Conservation (phyloP, 2,329 filamentous ascomycete species). For the Pestalotiopsis fici region DNA sequence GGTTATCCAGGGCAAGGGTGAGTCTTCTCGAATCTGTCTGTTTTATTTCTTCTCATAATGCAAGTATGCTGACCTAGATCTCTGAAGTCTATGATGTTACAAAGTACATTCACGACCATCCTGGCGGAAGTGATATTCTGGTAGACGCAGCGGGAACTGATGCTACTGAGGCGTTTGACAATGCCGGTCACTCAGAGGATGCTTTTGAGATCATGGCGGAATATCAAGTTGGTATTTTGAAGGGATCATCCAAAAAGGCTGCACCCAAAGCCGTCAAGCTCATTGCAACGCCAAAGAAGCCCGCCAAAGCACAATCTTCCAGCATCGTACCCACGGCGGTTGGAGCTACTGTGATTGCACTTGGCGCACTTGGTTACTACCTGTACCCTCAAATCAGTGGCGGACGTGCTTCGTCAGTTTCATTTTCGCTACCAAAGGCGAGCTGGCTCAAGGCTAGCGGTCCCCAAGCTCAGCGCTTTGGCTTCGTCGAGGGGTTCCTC, state of each 20-base stretch:
- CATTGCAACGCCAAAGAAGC: constrained; percentile 14
- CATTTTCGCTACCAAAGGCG: background rate
- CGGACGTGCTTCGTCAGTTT: constrained; percentile 6
- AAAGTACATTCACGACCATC: constrained; percentile 60
- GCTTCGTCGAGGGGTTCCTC: constrained; percentile 39
- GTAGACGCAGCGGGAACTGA: constrained; percentile 78
- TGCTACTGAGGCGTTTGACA: constrained; percentile 78
- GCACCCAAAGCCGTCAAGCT: constrained; percentile 24
- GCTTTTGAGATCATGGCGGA: constrained; percentile 42
- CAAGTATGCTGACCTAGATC: background rate
- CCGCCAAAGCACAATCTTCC: constrained; percentile 5
- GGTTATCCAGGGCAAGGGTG: constrained; percentile 56
- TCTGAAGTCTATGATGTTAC: constrained; percentile 58
- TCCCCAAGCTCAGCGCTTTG: constrained; percentile 21
- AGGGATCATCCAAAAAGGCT: constrained; percentile 24
- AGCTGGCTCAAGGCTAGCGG: background rate
- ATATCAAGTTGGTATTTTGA: constrained; percentile 38
- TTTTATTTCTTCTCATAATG: background rate
- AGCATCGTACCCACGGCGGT: constrained; percentile 5
- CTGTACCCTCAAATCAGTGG: constrained; percentile 16
- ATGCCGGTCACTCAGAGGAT: constrained; percentile 78
- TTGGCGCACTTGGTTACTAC: constrained; percentile 17
- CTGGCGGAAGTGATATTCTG: constrained; percentile 76
- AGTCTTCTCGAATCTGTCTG: background rate
- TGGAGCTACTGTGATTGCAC: constrained; percentile 15